Evolutionary conservation across 1,139 yeast genomes (phyloP), one percentile per base, ranked within the genome.

Genomic region (Suzukiozyma palmioleophila): DNA sequence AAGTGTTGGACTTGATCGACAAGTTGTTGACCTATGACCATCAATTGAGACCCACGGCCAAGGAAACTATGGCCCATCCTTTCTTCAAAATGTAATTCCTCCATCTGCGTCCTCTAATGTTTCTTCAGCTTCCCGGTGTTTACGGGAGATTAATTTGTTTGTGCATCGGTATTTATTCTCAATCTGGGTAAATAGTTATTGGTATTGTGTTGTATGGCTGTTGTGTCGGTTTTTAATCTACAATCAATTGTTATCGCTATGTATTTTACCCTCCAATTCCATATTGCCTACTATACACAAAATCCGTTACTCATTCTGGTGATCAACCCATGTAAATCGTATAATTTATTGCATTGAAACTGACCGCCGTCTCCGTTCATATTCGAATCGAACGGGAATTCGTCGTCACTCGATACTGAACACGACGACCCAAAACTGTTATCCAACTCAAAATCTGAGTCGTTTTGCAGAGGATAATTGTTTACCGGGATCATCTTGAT

Each of bases 41-140:
- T 55, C 83, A 80, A 55, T 77, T 77, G 53, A 73, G 92, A 57
- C 72, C 84, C 31, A 83, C 92, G 3, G 92, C 92, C 1, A 71
- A 73, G 54, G 90, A 84, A 54, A 86, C 90, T 24, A 75, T 83
- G 79, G 70, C 59, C 21, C 89, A 83, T 64, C 70, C 75, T 15
- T 84, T 75, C 51, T 77, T 77, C 52, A 59, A 57, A 42, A 43
- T 56, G 43, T 49, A 49, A 33, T 26, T 21, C 4, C 16, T 7
- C 4, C 15, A 15, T 26, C 28, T 5, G 7, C 22, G 7, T 4
- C 22, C 7, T 18, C 22, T 5, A n/a, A n/a, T n/a, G n/a, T n/a
- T n/a, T n/a, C n/a, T n/a, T n/a, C n/a, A n/a, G n/a, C n/a, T n/a
- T n/a, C n/a, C n/a, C n/a, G n/a, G n/a, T n/a, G n/a, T 26, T 13